Percentiles rank a stretch among this genome's conserved stretches.
These are phyloP conservation scores for Rhizoclosmatium sp. DNA, from an alignment of 192 early-diverging fungal genomes.

Conservation along the genomic window DNA sequence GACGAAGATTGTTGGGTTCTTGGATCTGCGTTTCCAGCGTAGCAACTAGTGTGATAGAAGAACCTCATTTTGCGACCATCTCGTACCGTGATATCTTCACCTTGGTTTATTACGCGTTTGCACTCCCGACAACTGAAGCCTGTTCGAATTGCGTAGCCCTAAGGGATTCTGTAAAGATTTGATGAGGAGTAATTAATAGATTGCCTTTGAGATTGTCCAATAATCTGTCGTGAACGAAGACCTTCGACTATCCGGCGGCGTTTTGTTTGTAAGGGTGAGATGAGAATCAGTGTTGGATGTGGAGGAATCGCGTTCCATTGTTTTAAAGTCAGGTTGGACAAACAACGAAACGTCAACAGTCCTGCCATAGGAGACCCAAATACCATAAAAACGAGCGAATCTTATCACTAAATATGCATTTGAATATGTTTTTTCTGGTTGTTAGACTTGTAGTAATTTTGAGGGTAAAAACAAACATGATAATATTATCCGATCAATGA, in stretches of 20 bases:
- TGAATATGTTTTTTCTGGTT: too few relatives aligned
- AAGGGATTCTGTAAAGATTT: not conserved
- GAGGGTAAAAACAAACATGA: too few relatives aligned
- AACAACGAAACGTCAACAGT: too few relatives aligned
- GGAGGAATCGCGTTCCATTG: too few relatives aligned
- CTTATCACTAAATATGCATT: too few relatives aligned
- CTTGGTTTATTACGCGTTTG: conserved; percentile 37
- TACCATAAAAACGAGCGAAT: too few relatives aligned
- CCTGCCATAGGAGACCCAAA: too few relatives aligned
- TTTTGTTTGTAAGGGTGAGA: not conserved
- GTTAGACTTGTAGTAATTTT: too few relatives aligned
- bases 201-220: conserved; percentile 14
- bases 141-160: conserved; percentile 32
- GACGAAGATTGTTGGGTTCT: conserved; percentile 45
- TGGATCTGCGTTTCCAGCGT: conserved; percentile 49
- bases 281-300: too few relatives aligned
- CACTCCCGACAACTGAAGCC: conserved; percentile 54
- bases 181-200: not conserved
- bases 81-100: conserved; percentile 38
- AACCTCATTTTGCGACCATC: conserved; percentile 61
- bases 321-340: too few relatives aligned
- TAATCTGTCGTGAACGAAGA: conserved; percentile 1
- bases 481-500: too few relatives aligned
- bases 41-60: conserved; percentile 55
- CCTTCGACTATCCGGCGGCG: not conserved